Evolutionary conservation across 2,329 filamentous ascomycete species (phyloP).

Genomic region (Alternaria burnsii): DNA sequence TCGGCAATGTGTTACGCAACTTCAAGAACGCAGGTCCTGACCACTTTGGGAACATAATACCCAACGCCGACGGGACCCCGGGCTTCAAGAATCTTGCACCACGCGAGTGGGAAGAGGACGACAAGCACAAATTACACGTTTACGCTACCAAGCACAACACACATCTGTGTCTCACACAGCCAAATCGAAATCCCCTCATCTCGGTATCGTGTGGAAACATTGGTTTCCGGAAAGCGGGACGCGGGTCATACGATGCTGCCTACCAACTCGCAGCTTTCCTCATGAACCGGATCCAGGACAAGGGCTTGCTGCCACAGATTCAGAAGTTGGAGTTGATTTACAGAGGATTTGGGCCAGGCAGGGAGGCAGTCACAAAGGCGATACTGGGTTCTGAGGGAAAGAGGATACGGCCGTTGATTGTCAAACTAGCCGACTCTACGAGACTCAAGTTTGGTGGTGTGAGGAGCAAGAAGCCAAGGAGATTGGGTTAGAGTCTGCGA

Average conservation of each 20-base stretch:
- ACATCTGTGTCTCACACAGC: conserved; percentile 87
- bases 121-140: conserved; percentile 87
- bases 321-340: conserved; percentile 79
- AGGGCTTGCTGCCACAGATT: conserved; percentile 79
- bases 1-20: conserved; percentile 26
- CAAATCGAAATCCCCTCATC: conserved; percentile 80
- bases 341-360: conserved; percentile 83
- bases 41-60: conserved; percentile 32
- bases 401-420: conserved; percentile 75
- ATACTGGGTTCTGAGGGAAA: conserved; percentile 86
- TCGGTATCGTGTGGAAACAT: conserved; percentile 85
- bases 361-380: conserved; percentile 90
- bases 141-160: conserved; percentile 93
- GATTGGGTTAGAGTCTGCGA: conserved; percentile 67
- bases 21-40: conserved; percentile 25
- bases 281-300: conserved; percentile 83
- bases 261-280: conserved; percentile 89
- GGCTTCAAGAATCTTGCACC: conserved; percentile 26
- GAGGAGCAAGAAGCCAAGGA: conserved; percentile 82
- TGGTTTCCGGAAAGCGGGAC: conserved; percentile 84
- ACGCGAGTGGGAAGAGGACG: conserved; percentile 49
- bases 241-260: conserved; percentile 86
- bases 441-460: conserved; percentile 95
- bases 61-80: conserved; percentile 7
- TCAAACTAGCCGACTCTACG: conserved; percentile 83